A percentile compares a stretch with the other conserved stretches of the same genome.
Conservation (phyloP, 352 stramenopile species). For the Phytophthora syringae region DNA sequence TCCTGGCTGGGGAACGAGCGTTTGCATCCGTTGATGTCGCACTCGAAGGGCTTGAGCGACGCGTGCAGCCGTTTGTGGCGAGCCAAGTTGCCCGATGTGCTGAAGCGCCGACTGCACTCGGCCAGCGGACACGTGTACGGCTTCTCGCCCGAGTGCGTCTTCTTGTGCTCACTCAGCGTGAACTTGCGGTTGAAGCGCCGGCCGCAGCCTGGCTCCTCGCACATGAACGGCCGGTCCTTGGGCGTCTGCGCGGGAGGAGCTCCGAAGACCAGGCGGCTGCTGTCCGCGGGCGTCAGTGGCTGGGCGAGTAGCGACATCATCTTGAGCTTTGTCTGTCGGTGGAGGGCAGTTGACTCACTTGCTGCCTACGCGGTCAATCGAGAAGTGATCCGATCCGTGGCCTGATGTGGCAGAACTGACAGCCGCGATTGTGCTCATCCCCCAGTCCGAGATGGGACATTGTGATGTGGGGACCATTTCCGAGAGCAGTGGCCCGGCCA, state of each 20-base stretch:
- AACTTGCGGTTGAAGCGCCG: conserved; percentile 62
- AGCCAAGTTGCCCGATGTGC: conserved; percentile 60
- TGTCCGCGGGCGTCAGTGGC: conserved; percentile 24
- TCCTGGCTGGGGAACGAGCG: conserved; percentile 52
- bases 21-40: conserved; percentile 48
- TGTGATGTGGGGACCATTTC: conserved; percentile 17
- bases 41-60: conserved; percentile 57
- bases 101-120: conserved; percentile 61
- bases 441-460: conserved; percentile 21
- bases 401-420: not conserved
- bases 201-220: conserved; percentile 46
- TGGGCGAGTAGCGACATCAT: conserved; percentile 47
- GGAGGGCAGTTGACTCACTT: conserved; percentile 14
- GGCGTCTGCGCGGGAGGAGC: conserved; percentile 7
- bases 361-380: conserved; percentile 26
- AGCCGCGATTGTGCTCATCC: not conserved
- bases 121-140: conserved; percentile 52
- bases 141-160: conserved; percentile 66
- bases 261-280: conserved; percentile 23
- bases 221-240: conserved; percentile 51
- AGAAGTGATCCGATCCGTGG: conserved; percentile 34
- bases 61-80: conserved; percentile 61
- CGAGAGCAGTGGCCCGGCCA: not conserved
- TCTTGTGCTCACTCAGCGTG: conserved; percentile 62
- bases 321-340: not conserved